Conservation (phyloP, 345 rosid genomes). For the rapeseed (Brassica napus) region Da-Ae NC_063449.1:31815001-31815500, state of each 20-base stretch:
- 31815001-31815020: conserved; percentile 66
- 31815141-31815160: conserved; percentile 75
- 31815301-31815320: conserved; percentile 69
- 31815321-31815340: conserved; percentile 71
- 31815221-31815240: conserved; percentile 69
- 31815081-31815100: conserved; percentile 40
- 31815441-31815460: conserved; percentile 73
- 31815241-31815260: conserved; percentile 65
- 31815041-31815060: conserved; percentile 37
- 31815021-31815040: conserved; percentile 86
- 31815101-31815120: conserved; percentile 9
- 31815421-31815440: conserved; percentile 70
- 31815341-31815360: conserved; percentile 32
- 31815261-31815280: conserved; percentile 72
- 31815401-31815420: conserved; percentile 65
- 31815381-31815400: conserved; percentile 56
- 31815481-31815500: not conserved
- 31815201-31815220: conserved; percentile 96
- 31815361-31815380: conserved; percentile 34
- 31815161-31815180: conserved; percentile 90
- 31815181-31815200: conserved; percentile 86
- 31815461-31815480: conserved; percentile 68
- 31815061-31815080: conserved; percentile 38
- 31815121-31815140: conserved; percentile 32
- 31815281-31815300: conserved; percentile 91